These are phyloP conservation scores for Ilyonectria sp. DNA, from an alignment of 2,329 filamentous ascomycete genomes.

Conservation along the genomic window DNA sequence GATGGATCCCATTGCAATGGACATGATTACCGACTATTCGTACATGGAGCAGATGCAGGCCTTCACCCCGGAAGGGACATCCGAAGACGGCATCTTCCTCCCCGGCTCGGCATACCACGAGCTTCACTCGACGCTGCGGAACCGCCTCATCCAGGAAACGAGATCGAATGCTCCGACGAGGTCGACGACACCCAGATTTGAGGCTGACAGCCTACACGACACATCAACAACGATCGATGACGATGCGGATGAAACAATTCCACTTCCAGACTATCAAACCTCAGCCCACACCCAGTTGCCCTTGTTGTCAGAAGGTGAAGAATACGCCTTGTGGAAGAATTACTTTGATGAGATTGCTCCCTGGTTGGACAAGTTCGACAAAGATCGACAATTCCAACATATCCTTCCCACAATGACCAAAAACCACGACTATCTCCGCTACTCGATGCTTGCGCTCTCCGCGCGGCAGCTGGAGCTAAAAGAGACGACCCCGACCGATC, in stretches of 20 bases:
- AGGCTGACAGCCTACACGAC: slow-evolving; percentile 28
- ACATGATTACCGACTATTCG: slow-evolving; percentile 43
- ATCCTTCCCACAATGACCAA: slow-evolving; percentile 63
- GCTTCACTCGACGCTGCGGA: slow-evolving; percentile 61
- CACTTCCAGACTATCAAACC: slow-evolving; percentile 38
- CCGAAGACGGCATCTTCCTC: slow-evolving; percentile 61
- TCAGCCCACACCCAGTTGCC: slow-evolving; percentile 20
- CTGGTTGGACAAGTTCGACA: slow-evolving; percentile 69
- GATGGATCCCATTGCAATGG: slow-evolving; percentile 32
- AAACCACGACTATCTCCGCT: slow-evolving; percentile 60
- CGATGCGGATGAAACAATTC: slow-evolving; percentile 28
- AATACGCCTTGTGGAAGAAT: slow-evolving; percentile 57
- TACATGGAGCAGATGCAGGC: slow-evolving; percentile 48
- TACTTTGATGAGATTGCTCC: slow-evolving; percentile 60
- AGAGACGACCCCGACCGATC: slow-evolving; percentile 54
- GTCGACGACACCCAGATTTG: slow-evolving; percentile 41
- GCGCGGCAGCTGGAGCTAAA: slow-evolving; percentile 66
- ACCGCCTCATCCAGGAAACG: slow-evolving; percentile 61
- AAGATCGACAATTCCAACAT: slow-evolving; percentile 62
- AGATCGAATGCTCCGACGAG: slow-evolving; percentile 56
- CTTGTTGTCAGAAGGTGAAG: slow-evolving; percentile 49
- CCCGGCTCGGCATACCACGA: slow-evolving; percentile 64
- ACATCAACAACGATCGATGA: slow-evolving; percentile 12
- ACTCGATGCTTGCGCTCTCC: slow-evolving; percentile 66
- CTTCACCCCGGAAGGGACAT: slow-evolving; percentile 52